Percentiles rank a stretch among this genome's conserved stretches.
These are phyloP conservation scores for Dactylonectria macrodidyma DNA, from an alignment of 2,329 filamentous ascomycete species.

Conservation along the genomic window DNA sequence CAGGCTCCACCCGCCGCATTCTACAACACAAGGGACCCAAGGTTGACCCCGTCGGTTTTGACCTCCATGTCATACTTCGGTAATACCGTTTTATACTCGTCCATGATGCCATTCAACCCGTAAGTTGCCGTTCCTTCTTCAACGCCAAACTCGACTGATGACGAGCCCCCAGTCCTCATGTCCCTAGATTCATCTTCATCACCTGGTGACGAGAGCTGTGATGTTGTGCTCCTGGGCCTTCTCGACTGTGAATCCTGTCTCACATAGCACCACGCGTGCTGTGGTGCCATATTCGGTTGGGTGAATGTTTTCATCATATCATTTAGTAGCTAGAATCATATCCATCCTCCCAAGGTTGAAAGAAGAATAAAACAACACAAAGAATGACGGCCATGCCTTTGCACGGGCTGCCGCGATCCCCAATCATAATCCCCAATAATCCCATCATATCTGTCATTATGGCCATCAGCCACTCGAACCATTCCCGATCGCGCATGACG, in stretches of 20 bases:
- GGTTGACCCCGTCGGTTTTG: constrained; percentile 8
- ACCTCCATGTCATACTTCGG: background rate
- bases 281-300: too few species aligned
- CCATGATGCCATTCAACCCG: constrained; percentile 5
- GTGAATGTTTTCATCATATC: constrained; percentile 10
- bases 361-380: constrained; percentile 16
- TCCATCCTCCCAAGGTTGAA: constrained; percentile 15
- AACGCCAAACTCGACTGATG: background rate
- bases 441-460: constrained; percentile 3
- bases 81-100: background rate
- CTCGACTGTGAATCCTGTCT: too few species aligned
- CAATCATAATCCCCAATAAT: background rate
- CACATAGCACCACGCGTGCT: too few species aligned
- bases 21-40: constrained; percentile 1
- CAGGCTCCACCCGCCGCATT: constrained; percentile 24
- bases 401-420: constrained; percentile 8
- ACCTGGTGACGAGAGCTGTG: too few species aligned
- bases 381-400: constrained; percentile 18
- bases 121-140: constrained; percentile 3
- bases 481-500: constrained; percentile 2
- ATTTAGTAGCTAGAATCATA: constrained; percentile 22
- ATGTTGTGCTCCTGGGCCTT: too few species aligned
- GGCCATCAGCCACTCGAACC: background rate
- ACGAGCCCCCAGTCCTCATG: background rate
- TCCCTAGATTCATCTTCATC: background rate